Evolutionary conservation across 495 filamentous ascomycete species (phyloP), one percentile per base, ranked within the genome.

Genomic region (Penicillium coffeae): DNA sequence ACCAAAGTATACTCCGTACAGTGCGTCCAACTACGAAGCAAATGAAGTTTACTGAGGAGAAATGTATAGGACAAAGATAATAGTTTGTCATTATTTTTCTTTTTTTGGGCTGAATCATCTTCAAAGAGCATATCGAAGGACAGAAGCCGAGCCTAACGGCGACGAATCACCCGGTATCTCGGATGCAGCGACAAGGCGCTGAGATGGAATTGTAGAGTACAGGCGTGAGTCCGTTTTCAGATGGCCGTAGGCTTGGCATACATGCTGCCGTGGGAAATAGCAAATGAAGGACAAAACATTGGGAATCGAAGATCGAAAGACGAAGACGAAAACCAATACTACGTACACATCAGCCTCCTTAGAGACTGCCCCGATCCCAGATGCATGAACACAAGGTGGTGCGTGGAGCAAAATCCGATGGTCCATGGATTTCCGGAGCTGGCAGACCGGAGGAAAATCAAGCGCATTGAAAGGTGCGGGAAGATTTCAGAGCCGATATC

Each of bases 1-100:
- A n/a, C n/a, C n/a, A n/a, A n/a, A n/a, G n/a, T n/a, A n/a, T n/a
- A n/a, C n/a, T n/a, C n/a, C n/a, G n/a, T n/a, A n/a, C n/a, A n/a
- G n/a, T n/a, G n/a, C n/a, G n/a, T n/a, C n/a, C n/a, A n/a, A n/a
- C n/a, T n/a, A n/a, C n/a, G n/a, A n/a, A n/a, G n/a, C n/a, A n/a
- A n/a, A n/a, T n/a, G n/a, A n/a, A n/a, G 25, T 30, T 30, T 30
- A 30, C 25, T n/a, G 25, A 30, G 25, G 20, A 30, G 3, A 37
- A 19, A 9, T 30, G 18, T 22, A 27, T 4, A 37, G 13, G 55
- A 55, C 55, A 59, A 62, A 58, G 52, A 56, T 35, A 55, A 53
- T 61, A 61, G 48, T 58, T 61, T 61, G 58, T 45, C 58, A 40
- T 27, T 32, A 42, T 39, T 38, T 38, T 19, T 22, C 18, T 22